Conservation (phyloP, 441 rosid species). For the Populus tomentosa region DNA sequence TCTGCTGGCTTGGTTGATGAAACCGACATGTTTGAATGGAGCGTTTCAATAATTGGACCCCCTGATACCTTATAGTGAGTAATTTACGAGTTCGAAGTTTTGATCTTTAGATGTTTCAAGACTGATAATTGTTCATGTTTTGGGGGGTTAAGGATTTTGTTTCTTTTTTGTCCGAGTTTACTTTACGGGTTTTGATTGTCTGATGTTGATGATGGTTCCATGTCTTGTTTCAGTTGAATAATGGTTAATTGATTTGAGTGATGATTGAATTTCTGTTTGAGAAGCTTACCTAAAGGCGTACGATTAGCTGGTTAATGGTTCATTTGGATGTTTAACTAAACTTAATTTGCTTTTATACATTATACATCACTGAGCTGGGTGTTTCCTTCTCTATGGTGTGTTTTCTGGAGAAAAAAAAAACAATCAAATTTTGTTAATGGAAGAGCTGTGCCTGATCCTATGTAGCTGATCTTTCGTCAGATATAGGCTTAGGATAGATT, state of each 20-base stretch:
- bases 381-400: not conserved
- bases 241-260: not conserved
- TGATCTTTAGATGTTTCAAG: not conserved
- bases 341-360: not conserved
- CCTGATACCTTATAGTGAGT: slow-evolving; percentile 62
- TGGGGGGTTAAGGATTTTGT: not conserved
- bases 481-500: not conserved
- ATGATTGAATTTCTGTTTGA: not conserved
- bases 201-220: not conserved
- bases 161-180: not conserved
- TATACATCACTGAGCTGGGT: not conserved
- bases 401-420: not conserved
- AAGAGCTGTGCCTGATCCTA: not conserved
- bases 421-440: not conserved
- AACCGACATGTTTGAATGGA: slow-evolving; percentile 57
- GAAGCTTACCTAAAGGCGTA: no score
- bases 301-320: no score
- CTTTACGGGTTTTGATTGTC: not conserved
- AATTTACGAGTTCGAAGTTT: not conserved
- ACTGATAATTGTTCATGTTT: not conserved
- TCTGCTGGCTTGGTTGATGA: slow-evolving; percentile 72
- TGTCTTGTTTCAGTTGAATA: not conserved
- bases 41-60: slow-evolving; percentile 62
- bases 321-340: not conserved
- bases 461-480: no score